These are phyloP conservation scores for Leersia perrieri DNA, from an alignment of 176 grass and related monocot genomes.

Conservation along the genomic window DNA sequence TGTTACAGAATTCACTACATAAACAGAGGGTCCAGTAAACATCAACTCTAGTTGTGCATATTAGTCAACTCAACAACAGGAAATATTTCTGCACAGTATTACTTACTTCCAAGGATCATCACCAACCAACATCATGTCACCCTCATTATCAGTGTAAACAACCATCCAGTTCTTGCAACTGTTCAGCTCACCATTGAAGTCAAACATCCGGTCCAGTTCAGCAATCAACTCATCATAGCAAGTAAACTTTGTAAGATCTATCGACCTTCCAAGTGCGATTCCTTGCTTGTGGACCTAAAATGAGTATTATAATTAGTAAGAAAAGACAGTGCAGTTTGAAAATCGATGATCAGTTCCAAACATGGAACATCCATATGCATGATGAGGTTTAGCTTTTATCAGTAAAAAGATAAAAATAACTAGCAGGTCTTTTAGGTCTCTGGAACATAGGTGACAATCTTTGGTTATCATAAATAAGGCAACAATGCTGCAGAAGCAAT, in stretches of 20 bases:
- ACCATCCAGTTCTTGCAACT: constrained; percentile 69
- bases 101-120: constrained; percentile 92
- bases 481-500: background rate
- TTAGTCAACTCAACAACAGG: background rate
- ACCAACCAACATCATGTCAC: constrained; percentile 95
- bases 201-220: constrained; percentile 86
- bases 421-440: background rate
- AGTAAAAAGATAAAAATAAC: constrained; percentile 19
- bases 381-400: background rate
- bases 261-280: constrained; percentile 79
- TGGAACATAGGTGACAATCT: constrained; percentile 1
- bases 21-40: background rate
- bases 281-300: constrained; percentile 95
- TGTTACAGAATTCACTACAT: constrained; percentile 77
- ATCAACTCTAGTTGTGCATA: background rate
- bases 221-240: constrained; percentile 57
- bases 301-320: background rate
- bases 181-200: constrained; percentile 73
- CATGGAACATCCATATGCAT: background rate
- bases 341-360: background rate
- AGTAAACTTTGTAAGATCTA: constrained; percentile 81
- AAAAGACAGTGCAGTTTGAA: background rate
- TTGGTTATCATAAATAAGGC: background rate
- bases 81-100: background rate
- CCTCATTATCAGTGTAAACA: constrained; percentile 84